Evolutionary conservation across 176 grass and related monocot genomes (phyloP), one percentile per base, ranked within the genome.

Genomic region (Eremochloa ophiuroides): DNA sequence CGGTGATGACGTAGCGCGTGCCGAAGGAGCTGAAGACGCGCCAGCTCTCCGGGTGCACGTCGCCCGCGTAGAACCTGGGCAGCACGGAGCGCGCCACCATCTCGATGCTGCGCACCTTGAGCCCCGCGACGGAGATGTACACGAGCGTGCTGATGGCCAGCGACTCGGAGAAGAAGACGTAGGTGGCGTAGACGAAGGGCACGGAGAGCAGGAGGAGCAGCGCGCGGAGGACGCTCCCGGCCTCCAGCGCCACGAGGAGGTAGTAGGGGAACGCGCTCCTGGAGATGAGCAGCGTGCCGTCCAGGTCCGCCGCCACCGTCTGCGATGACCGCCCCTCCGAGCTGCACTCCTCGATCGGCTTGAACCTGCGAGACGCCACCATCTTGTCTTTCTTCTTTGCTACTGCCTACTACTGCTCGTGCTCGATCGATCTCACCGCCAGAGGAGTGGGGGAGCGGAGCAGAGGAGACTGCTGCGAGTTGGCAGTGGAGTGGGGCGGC

Each of bases 11-110:
- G 81, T 80, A 98, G 10, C 86, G 42, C 84, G 43, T 90, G 34
- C 97, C 93, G 48, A 84, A 99, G 68, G 97, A 85, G 74, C 34
- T 80, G 88, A 95, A 99, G 62, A 99, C 93, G 40, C 91, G 69
- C 97, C 97, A 99, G 75, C 93, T 99, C 91, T 96, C 93, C 38
- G 97, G 97, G 82, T 99, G 97, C 14, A 99, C 91, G 85, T 99
- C 97, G 64, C 79, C 91, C 0, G 97, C 93, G 40, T 99, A 99
- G 93, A 99, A 99, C 81, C 44, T 89, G 22, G 97, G 93, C 28
- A 99, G 86, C 35, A 99, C 91, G 5, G 95, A 98, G 43, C 82
- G 90, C 17, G 95, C 92, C 70, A 78, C 95, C 88, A 88, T 88
- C 90, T 93, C 92, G 74, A 98, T 91, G 85, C 85, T 86, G 66